Conservation (phyloP, 345 rosid species). For the Brassica rapa region DNA sequence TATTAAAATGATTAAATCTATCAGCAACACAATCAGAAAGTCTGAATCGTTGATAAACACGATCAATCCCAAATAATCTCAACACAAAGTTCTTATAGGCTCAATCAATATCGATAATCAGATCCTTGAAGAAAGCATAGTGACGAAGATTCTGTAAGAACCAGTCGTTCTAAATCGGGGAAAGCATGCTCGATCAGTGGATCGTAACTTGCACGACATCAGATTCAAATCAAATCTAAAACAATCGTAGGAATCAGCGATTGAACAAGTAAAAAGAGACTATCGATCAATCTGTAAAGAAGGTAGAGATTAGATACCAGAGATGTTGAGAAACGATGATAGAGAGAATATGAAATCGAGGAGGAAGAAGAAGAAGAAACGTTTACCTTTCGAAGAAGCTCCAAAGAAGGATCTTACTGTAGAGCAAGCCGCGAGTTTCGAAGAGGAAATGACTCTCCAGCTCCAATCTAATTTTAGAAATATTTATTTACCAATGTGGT, state of each 20-base stretch:
- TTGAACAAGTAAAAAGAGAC: not conserved
- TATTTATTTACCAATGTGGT: not conserved
- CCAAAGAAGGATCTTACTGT: conserved; percentile 30
- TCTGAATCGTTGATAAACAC: conserved; percentile 6
- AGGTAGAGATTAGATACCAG: not conserved
- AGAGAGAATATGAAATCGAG: conserved; percentile 14
- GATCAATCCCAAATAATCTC: conserved; percentile 6
- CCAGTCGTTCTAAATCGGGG: too few relatives aligned
- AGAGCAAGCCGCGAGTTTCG: conserved; percentile 43
- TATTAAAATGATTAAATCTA: not conserved
- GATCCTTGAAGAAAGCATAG: too few relatives aligned
- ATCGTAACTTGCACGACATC: not conserved
- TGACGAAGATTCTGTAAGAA: too few relatives aligned
- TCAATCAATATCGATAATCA: not conserved
- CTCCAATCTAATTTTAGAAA: conserved; percentile 34
- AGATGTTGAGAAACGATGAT: conserved; percentile 23
- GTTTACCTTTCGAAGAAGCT: conserved; percentile 34
- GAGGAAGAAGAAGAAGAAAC: not conserved
- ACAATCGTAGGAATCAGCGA: not conserved
- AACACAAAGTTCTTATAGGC: not conserved
- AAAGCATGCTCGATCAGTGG: not conserved
- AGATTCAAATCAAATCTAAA: not conserved
- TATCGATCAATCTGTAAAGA: conserved; percentile 12
- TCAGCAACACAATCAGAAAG: conserved; percentile 10
- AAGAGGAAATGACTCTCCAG: conserved; percentile 34